A percentile compares a stretch with the other conserved stretches of the same genome.
Conservation (phyloP, 75 land plant species). For the Pinus taeda region DNA sequence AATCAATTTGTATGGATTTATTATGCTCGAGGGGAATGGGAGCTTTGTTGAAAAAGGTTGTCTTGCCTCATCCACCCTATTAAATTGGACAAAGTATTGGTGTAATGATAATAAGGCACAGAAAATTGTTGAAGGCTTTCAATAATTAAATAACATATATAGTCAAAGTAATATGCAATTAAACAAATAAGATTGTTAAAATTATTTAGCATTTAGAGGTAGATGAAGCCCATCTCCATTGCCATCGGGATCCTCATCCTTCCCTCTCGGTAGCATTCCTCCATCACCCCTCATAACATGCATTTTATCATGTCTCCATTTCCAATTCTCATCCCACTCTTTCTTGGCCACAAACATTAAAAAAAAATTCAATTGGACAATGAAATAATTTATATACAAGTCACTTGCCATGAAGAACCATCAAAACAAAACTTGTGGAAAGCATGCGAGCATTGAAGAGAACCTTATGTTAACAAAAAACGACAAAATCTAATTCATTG, state of each 20-base stretch:
- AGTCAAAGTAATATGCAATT: background rate
- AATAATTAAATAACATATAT: background rate
- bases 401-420: no score
- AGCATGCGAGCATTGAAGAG: no score
- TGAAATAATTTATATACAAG: no score
- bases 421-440: no score
- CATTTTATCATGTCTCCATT: constrained; percentile 69
- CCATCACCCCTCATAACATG: constrained; percentile 61
- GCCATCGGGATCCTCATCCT: constrained; percentile 41
- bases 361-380: no score
- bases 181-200: background rate
- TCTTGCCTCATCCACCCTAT: constrained; percentile 72
- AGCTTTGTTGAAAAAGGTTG: constrained; percentile 81
- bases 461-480: no score
- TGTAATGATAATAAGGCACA: background rate
- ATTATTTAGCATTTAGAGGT: constrained; percentile 47
- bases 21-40: constrained; percentile 57
- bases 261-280: constrained; percentile 22
- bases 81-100: background rate
- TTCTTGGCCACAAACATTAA: constrained; percentile 74
- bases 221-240: constrained; percentile 72
- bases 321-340: constrained; percentile 88
- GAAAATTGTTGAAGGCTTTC: background rate
- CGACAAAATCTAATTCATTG: no score
- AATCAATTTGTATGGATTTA: constrained; percentile 48